phyloP scores from a whole-genome alignment of 495 filamentous ascomycete genomes.

The Daldinia childiae region DNA sequence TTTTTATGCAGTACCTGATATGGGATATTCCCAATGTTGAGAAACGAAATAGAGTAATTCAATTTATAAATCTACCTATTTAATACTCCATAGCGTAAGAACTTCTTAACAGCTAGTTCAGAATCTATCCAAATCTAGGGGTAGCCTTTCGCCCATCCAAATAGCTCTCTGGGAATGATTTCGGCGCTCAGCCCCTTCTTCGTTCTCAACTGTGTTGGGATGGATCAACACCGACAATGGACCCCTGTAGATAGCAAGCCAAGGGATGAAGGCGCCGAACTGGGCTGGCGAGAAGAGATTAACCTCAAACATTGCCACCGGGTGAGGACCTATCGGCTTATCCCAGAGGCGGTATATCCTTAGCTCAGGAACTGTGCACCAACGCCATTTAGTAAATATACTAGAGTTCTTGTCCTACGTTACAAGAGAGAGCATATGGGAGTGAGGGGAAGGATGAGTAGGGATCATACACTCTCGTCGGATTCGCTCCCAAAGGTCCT shows the following conservation, averaged over 20 bases:
- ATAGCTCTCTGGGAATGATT: constrained; percentile 81
- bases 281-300: constrained; percentile 86
- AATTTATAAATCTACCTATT: not conserved
- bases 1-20: too few relatives aligned
- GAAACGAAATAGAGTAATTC: not conserved
- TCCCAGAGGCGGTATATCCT: constrained; percentile 84
- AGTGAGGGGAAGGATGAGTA: not conserved
- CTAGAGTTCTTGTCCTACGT: not conserved
- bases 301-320: constrained; percentile 90
- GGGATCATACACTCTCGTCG: constrained; percentile 73
- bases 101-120: not conserved
- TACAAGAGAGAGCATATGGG: not conserved
- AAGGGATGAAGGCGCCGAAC: constrained; percentile 87
- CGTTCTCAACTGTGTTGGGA: constrained; percentile 71
- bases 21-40: not conserved
- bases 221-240: constrained; percentile 83
- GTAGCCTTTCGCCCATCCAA: constrained; percentile 81
- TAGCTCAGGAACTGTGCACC: constrained; percentile 76
- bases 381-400: not conserved
- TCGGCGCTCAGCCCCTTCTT: constrained; percentile 59
- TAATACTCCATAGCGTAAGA: too few relatives aligned
- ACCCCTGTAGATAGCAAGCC: constrained; percentile 85
- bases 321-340: constrained; percentile 81
- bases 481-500: constrained; percentile 79
- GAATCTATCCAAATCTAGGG: constrained; percentile 73